These are phyloP conservation scores for Emericellopsis terricola DNA, from an alignment of 495 filamentous ascomycete species.

Conservation along the genomic window DNA sequence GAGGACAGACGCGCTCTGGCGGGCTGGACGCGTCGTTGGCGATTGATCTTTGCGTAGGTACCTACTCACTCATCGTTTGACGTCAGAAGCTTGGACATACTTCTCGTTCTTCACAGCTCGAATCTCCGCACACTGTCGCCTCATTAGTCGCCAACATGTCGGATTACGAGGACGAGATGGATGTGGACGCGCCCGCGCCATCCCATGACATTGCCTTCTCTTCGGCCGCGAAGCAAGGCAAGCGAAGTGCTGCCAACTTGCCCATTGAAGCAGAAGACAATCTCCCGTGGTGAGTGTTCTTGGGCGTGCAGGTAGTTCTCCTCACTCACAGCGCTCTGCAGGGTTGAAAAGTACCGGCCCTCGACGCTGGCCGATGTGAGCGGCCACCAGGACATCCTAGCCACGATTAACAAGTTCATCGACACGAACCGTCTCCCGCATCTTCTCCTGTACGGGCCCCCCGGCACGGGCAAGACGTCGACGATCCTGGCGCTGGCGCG, in stretches of 20 bases:
- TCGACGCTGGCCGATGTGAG: conserved; percentile 79
- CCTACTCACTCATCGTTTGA: too few species aligned
- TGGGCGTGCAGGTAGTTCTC: conserved; percentile 1
- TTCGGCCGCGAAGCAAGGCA: conserved; percentile 59
- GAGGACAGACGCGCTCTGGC: too few species aligned
- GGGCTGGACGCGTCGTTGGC: too few species aligned
- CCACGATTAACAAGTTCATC: conserved; percentile 93
- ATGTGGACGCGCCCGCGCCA: conserved; percentile 51
- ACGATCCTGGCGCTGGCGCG: conserved; percentile 83
- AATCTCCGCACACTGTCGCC: too few species aligned
- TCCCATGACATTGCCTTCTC: conserved; percentile 41
- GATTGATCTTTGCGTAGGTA: too few species aligned
- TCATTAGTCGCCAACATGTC: conserved; percentile 74
- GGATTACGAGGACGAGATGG: conserved; percentile 81
- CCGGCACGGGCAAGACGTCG: conserved; percentile 93
- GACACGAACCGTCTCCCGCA: conserved; percentile 86
- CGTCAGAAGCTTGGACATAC: too few species aligned
- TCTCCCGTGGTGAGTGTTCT: conserved; percentile 76
- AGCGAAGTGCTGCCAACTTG: conserved; percentile 79
- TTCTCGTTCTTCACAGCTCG: too few species aligned
- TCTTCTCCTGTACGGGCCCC: conserved; percentile 93
- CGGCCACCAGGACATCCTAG: conserved; percentile 93
- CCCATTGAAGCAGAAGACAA: conserved; percentile 89
- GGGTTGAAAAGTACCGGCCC: conserved; percentile 98
- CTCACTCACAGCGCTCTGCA: conserved; percentile 12